Conservation (phyloP, 371 early-diverging fungal genomes). For the Lichtheimia corymbifera region DNA sequence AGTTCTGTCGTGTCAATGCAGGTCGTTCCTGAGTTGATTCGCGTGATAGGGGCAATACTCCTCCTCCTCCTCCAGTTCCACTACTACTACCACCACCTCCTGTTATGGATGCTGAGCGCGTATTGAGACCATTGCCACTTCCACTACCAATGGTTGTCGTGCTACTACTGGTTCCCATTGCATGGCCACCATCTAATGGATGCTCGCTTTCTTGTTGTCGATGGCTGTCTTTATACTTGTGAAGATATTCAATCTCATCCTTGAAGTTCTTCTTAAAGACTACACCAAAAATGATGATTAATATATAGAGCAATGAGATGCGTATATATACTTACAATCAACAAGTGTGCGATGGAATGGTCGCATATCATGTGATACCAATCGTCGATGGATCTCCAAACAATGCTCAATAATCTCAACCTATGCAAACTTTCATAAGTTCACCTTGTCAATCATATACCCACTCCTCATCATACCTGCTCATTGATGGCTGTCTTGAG, state of each 20-base stretch:
- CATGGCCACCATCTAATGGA: background rate
- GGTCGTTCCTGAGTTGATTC: constrained; percentile 13
- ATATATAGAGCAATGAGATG: background rate
- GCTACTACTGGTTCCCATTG: background rate
- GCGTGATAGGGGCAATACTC: background rate
- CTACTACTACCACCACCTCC: no score
- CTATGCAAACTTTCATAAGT: constrained; percentile 22
- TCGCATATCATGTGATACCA: constrained; percentile 70
- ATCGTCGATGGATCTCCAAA: constrained; percentile 60
- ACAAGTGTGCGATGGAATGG: constrained; percentile 76
- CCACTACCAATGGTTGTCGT: constrained; percentile 7
- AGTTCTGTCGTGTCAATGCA: constrained; percentile 22
- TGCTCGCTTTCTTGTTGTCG: constrained; percentile 17
- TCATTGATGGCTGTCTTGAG: constrained; percentile 64
- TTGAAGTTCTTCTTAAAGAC: constrained; percentile 73
- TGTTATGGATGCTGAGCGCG: no score
- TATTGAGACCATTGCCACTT: background rate
- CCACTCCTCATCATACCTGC: constrained; percentile 47
- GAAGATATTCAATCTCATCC: constrained; percentile 56
- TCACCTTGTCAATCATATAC: background rate
- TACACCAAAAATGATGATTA: constrained; percentile 13
- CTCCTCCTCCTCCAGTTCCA: no score
- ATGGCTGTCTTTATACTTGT: constrained; percentile 26
- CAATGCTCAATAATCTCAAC: constrained; percentile 66
- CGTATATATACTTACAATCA: constrained; percentile 49